phyloP scores from a whole-genome alignment of 23 red algal species.

The Gracilaria domingensis region DNA sequence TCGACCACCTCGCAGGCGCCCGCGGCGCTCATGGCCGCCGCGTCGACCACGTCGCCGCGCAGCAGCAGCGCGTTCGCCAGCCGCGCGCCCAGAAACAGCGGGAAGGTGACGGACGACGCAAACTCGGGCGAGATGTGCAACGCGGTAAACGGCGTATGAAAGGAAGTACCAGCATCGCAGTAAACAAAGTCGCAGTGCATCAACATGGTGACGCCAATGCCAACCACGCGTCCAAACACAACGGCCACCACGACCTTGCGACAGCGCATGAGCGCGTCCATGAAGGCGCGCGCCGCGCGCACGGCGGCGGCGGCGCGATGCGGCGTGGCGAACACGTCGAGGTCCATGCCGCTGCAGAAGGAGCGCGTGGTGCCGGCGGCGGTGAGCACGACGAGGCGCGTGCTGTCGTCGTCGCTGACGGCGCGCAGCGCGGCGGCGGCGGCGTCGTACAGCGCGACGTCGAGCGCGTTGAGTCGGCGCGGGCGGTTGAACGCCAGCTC shows the following conservation, averaged over 20 bases:
- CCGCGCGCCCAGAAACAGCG: not conserved
- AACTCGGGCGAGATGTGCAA: constrained; percentile 68
- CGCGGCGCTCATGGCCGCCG: constrained; percentile 1
- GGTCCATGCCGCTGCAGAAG: constrained; percentile 71
- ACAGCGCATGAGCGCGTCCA: constrained; percentile 62
- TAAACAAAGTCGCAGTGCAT: constrained; percentile 81
- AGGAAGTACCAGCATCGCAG: constrained; percentile 1
- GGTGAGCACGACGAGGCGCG: constrained; percentile 42
- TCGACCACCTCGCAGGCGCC: constrained; percentile 13
- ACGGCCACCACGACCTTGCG: constrained; percentile 65
- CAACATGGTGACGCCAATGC: constrained; percentile 77
- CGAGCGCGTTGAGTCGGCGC: constrained; percentile 50
- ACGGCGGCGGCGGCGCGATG: not conserved
- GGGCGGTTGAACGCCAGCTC: constrained; percentile 65
- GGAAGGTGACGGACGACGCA: constrained; percentile 20
- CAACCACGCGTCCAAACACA: constrained; percentile 63
- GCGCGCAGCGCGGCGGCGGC: constrained; percentile 17
- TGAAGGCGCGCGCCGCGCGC: constrained; percentile 64
- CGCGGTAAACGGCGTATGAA: constrained; percentile 69
- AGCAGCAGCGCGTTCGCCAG: constrained; percentile 28
- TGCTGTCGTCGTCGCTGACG: not conserved
- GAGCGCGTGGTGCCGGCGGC: not conserved
- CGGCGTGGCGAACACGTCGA: constrained; percentile 1
- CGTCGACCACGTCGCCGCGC: constrained; percentile 37
- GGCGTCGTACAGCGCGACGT: constrained; percentile 8